Evolutionary conservation across 306 rosid genomes (phyloP), one percentile per base, ranked within the genome.

Genomic region (Lathyrus tuberosus): DNA sequence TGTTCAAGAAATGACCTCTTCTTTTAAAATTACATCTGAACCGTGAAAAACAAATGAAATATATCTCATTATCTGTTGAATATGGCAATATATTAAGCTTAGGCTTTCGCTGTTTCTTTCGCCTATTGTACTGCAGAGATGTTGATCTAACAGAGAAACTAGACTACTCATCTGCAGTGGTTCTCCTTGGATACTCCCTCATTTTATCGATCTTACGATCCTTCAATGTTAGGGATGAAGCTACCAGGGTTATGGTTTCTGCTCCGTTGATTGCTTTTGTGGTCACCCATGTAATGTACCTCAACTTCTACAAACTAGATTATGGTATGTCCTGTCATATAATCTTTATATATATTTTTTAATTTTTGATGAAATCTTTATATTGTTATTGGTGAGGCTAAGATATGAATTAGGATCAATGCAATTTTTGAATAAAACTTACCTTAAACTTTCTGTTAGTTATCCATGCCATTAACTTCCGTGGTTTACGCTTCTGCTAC

Each of bases 111-210:
- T 53, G 42, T 69, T 28, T 44, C 10, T 26, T 13, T 71, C 18
- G 17, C 9, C 49, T 54, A 7, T 69, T 81, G 63, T 31, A 60
- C 66, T 80, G 83, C 90, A 87, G 95, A 75, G 95, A 89, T 38
- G 90, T 92, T 64, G 88, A 83, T 75, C 57, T 87, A 72, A 92
- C 89, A 4, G 95, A 92, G 83, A 87, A 84, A 68, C 82, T 92
- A 16, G 89, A 92, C 86, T 89, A 86, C 85, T 87, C 92, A 38
- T 88, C 95, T 74, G 92, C 92, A 4, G 89, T 92, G 78, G 76
- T 87, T 78, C 63, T 87, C 40, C 87, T 92, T 51, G 96, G 95
- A 67, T 89, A 76, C 80, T 92, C 96, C 10, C 89, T 87, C 69
- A 82, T 86, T 83, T 72, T 89, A 70, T 84, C 89, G 35, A 77